These are phyloP conservation scores for Dentipellis fragilis DNA, from an alignment of 768 basidiomycete genomes.

Conservation along the genomic window DNA sequence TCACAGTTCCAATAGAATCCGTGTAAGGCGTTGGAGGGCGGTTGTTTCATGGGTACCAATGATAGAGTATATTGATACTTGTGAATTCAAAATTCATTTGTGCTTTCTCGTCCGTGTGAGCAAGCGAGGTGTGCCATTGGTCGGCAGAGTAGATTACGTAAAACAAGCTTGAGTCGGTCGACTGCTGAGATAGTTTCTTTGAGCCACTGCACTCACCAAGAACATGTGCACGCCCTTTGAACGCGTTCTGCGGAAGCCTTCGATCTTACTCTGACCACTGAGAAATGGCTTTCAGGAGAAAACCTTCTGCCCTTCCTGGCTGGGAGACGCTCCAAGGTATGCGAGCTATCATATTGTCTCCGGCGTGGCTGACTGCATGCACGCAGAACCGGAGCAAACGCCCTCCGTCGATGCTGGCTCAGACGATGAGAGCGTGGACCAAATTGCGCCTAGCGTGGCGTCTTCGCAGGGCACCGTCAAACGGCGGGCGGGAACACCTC, in stretches of 20 bases:
- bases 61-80: background rate
- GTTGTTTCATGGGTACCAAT: background rate
- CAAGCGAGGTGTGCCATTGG: background rate
- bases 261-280: too few relatives aligned
- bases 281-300: background rate
- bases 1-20: conserved; percentile 4
- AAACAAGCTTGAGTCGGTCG: background rate
- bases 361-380: too few relatives aligned
- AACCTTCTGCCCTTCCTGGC: background rate
- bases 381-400: background rate
- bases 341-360: background rate
- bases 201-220: too few relatives aligned
- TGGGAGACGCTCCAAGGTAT: background rate
- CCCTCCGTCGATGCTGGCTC: background rate
- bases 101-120: background rate
- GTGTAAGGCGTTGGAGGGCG: conserved; percentile 5
- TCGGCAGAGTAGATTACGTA: background rate
- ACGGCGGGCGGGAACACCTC: background rate
- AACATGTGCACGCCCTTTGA: too few relatives aligned
- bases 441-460: background rate
- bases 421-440: background rate
- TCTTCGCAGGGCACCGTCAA: background rate
- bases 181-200: too few relatives aligned
- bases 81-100: background rate
- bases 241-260: too few relatives aligned